Base-by-base conservation (phyloP, 148 eudicot genomes). In the Bassia scoparia region DNA sequence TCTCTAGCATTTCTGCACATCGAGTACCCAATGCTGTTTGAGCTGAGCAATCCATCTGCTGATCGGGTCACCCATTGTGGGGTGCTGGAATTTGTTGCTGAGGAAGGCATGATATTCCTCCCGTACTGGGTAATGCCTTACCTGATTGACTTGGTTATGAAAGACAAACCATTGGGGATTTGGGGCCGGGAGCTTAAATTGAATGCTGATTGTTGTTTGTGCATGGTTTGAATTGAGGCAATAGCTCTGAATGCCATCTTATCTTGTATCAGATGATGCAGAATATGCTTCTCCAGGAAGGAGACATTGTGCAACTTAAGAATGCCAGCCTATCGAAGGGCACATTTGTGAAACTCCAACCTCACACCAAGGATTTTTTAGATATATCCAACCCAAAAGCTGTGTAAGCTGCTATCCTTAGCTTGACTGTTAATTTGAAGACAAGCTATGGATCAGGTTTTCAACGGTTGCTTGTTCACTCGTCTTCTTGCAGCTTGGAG, bases 1-100 rank as follows among this genome's bases (percentile, higher is more conserved):
- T 60, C 41, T 71, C 8, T 67, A 80, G 82, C 82, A 31, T 80
- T 26, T 67, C 60, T 80, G 72, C 82, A 80, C 44, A 80, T 80
- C n/a, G 82, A 80, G 79, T 80, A 80, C 37, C 82, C 82, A 71
- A 80, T 80, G 82, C 58, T 80, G 76, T 80, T 80, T 16, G 79
- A 80, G 79, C 76, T 80, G 48, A 80, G 76, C 69, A 80, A 80
- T 71, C 76, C 61, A 27, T 76, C 79, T 75, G 79, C 68, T 58
- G 16, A 54, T 18, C 82, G 82, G 38, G 72, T 67, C 64, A 80
- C 82, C 66, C 82, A 80, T 76, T 80, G 82, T 60, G 82, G 82
- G 29, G 82, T 80, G 63, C 79, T 80, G 48, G 82, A 80, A 67
- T 80, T 80, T 75, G 76, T 80, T 8, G 82, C 82, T 71, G 82